Evolutionary conservation across 2,329 filamentous ascomycete species (phyloP).

Genomic region (Fusarium guadeloupense): DNA sequence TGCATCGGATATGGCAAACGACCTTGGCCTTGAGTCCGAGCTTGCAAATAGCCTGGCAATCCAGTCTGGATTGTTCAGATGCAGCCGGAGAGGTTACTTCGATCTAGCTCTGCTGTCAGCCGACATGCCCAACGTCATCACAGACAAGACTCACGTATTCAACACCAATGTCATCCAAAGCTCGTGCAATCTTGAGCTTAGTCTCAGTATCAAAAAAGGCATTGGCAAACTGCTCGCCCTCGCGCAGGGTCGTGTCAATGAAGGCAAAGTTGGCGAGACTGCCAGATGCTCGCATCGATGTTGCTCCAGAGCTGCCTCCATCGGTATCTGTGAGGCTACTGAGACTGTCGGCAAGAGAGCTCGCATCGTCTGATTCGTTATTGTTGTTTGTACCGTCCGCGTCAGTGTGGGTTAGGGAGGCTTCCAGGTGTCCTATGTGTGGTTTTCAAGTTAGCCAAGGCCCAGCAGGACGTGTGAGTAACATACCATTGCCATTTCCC

Average conservation of each 20-base stretch:
- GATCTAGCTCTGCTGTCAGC: slow-evolving; percentile 26
- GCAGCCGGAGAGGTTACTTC: slow-evolving; percentile 89
- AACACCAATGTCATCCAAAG: slow-evolving; percentile 64
- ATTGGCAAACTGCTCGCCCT: slow-evolving; percentile 63
- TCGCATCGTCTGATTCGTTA: slow-evolving; percentile 11
- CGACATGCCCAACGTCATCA: rapidly evolving
- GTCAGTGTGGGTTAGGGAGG: slow-evolving; percentile 27
- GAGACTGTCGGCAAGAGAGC: slow-evolving; percentile 17
- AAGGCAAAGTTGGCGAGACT: slow-evolving; percentile 39
- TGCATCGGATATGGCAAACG: slow-evolving; percentile 42
- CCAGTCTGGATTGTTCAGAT: slow-evolving; percentile 83
- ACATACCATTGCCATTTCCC: not conserved
- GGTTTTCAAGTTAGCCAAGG: not conserved
- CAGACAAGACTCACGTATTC: slow-evolving; percentile 34
- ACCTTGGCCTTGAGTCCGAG: slow-evolving; percentile 80
- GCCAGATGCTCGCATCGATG: slow-evolving; percentile 15
- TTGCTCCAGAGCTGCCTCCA: slow-evolving; percentile 13
- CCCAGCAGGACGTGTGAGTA: too few species aligned
- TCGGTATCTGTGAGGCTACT: slow-evolving; percentile 14
- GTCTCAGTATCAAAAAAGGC: slow-evolving; percentile 77
- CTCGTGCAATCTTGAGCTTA: slow-evolving; percentile 40
- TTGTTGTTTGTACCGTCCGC: not conserved
- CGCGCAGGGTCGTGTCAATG: slow-evolving; percentile 41
- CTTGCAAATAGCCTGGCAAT: slow-evolving; percentile 94
- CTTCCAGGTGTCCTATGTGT: slow-evolving; percentile 18